A percentile compares a stretch with the other conserved stretches of the same genome.
phyloP scores from a whole-genome alignment of 2,329 filamentous ascomycete species.

The Ceratocystis diversiconidia region DNA sequence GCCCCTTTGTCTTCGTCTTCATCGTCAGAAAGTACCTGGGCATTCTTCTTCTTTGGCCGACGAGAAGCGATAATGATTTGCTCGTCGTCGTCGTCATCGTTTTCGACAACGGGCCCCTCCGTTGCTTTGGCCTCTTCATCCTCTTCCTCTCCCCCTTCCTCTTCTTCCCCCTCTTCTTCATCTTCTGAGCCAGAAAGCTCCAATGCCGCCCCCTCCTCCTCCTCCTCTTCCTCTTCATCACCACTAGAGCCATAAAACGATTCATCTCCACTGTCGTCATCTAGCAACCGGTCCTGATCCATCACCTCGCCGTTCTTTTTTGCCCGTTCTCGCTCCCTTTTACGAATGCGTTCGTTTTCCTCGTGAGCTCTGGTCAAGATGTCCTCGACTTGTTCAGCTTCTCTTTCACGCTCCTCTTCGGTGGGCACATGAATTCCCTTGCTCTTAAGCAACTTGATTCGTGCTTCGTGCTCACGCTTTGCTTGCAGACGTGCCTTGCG shows the following conservation, averaged over 20 bases:
- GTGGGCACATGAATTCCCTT: constrained; percentile 74
- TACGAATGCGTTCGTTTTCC: constrained; percentile 66
- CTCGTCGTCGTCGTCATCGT: constrained; percentile 29
- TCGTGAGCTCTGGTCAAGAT: constrained; percentile 70
- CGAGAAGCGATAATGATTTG: constrained; percentile 34
- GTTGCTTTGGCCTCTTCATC: constrained; percentile 21
- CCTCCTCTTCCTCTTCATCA: constrained; percentile 27
- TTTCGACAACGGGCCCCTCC: constrained; percentile 27
- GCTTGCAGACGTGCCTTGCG: constrained; percentile 69
- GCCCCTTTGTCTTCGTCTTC: constrained; percentile 37
- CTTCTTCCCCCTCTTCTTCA: constrained; percentile 26
- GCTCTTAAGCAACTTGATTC: constrained; percentile 59
- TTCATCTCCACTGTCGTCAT: constrained; percentile 44
- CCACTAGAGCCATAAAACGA: constrained; percentile 33
- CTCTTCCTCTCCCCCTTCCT: constrained; percentile 26
- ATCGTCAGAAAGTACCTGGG: constrained; percentile 47
- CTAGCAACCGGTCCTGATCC: constrained; percentile 38
- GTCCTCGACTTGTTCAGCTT: constrained; percentile 74
- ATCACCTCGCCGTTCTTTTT: constrained; percentile 38
- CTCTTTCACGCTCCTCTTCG: constrained; percentile 69
- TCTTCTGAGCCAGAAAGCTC: constrained; percentile 35
- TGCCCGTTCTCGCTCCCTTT: constrained; percentile 57
- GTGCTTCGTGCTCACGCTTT: constrained; percentile 58
- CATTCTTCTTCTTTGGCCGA: constrained; percentile 38
- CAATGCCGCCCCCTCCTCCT: constrained; percentile 26